Evolutionary conservation across 2,329 filamentous ascomycete genomes (phyloP), one percentile per base, ranked within the genome.

Genomic region (Sporothrix protearum): DNA sequence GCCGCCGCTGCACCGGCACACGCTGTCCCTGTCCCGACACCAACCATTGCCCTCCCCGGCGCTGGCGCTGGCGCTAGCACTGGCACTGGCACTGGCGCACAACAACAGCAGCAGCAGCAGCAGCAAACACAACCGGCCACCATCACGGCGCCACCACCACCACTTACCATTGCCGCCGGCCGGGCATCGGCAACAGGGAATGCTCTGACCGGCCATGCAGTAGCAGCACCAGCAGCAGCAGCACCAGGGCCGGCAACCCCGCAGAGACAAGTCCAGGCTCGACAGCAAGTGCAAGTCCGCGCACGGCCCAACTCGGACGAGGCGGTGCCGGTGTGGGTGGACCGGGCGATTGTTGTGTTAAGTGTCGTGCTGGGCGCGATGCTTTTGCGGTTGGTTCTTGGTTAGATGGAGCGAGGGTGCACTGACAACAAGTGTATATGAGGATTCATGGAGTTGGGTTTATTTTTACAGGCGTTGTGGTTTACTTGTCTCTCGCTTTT

Each of bases 341-440:
- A 97, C 80, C 88, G 92, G 74, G 87, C 90, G 49, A 97, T 97
- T 75, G 88, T 90, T 28, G 90, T 88, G 7, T 81, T 97, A 22
- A 83, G 92, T 0, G 85, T 92, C 16, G 83, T 92, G 33, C 82
- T 97, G 25, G 82, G 89, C 3, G 87, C 92, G 28, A 87, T 97
- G 83, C 82, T 97, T 28, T 73, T 88, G 71, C 89, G 87, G 36
- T 36, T 76, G 63, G 12, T 73, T 28, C 45, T 73, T 28, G 67
- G 66, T 3, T 36, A 36, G 33, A 36, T 36, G 33, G 8, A 4
- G 33, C 4, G 33, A 4, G 33, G 8, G 1, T 68, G 7, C 25
- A 19, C 5, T 7, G 42, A 19, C 63, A 7, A 51, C 10, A 30
- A 61, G 42, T 19, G 42, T 19, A 16, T 14, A 47, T 3, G 14